Conservation (phyloP, 2,329 filamentous ascomycete genomes). For the Verticillium klebahnii region DNA sequence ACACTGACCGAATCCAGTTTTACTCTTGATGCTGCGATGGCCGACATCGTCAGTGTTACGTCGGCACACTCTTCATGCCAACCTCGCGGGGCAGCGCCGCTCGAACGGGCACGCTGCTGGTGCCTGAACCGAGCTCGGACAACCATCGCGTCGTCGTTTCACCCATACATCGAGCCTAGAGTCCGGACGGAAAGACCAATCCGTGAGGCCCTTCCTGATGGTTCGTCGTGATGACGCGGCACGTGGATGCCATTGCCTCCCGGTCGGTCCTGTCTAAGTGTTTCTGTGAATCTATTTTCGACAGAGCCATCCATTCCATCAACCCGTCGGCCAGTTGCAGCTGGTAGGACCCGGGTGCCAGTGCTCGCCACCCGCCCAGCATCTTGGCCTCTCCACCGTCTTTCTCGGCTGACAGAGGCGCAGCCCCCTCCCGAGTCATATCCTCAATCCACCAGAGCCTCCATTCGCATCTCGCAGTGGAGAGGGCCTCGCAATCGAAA, state of each 20-base stretch:
- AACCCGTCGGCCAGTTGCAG: no score
- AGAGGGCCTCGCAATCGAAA: neutral
- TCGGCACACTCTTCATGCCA: neutral
- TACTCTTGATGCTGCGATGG: neutral
- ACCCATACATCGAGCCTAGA: neutral
- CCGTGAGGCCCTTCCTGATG: neutral
- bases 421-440: neutral
- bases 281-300: neutral
- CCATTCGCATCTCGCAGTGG: neutral
- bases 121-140: neutral
- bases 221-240: neutral
- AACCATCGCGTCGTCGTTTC: neutral
- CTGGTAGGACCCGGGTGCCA: no score
- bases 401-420: neutral
- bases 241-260: neutral
- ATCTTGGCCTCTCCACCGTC: neutral
- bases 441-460: neutral
- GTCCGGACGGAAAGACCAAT: neutral
- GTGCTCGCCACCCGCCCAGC: neutral
- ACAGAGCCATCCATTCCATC: no score
- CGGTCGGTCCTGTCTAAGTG: neutral
- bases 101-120: neutral
- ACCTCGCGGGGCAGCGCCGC: neutral
- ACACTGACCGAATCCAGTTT: neutral
- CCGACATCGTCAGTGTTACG: neutral